Base-by-base conservation (phyloP, 225 moss, liverwort and hornwort species). In the Physcomitrium patens region DNA sequence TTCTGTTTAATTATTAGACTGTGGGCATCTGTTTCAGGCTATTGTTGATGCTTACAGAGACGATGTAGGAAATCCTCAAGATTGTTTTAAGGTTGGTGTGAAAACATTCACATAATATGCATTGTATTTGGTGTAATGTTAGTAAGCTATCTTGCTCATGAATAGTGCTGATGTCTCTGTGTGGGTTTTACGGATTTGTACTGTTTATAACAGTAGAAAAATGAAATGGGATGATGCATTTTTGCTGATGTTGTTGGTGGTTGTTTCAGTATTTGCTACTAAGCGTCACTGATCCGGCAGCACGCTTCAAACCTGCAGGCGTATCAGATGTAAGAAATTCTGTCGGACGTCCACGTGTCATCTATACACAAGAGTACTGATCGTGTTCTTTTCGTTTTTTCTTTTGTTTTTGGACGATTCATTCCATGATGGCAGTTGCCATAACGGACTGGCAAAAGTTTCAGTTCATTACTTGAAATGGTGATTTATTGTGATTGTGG, bases 31-130 rank as follows among this genome's bases (percentile, higher is more conserved):
- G 71, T 50, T 77, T 67, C 90, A 99, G 93, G 91, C 90, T 43
- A 90, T 99, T 55, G 85, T 94, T 57, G 93, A 95, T 66, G 91
- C 97, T 56, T 99, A 99, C 77, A 93, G 82, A 71, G 91, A 94
- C 26, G 93, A 94, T 75, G 81, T 84, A 17, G 90, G 74, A 51
- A 94, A 94, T 74, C 76, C 85, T n/a, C 94, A 87, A 43, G 90
- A 94, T 66, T 85, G 85, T 22, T 99, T 94, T 78, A 96, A 96
- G 96, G 96, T 96, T 46, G 46, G 78, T 74, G 48, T 37, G 31
- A 4, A 37, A 37, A 37, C 12, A 16, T 73, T 20, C 10, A 31
- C 1, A 15, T 63, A 24, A 41, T 45, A 6, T 1, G 41, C 41
- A 13, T 74, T 55, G 59, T 10, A 44, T 72, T 45, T 8, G 23